Evolutionary conservation across 2,329 filamentous ascomycete species (phyloP).

Genomic region (Stagonosporopsis cucurbitacearum): DNA sequence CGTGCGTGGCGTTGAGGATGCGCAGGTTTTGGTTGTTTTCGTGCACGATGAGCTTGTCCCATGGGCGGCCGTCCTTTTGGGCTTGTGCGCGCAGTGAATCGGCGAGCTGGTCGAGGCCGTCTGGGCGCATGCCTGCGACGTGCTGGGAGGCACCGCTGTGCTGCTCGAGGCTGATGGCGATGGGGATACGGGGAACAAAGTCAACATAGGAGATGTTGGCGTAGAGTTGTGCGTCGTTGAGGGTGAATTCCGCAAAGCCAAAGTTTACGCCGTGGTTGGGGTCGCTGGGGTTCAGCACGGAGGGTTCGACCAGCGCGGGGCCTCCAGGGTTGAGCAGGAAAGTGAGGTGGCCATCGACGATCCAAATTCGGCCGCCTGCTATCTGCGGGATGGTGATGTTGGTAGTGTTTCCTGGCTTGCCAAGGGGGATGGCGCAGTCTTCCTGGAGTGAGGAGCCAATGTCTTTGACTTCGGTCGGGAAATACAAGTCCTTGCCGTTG

Average conservation of each 20-base stretch:
- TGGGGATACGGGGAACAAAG: conserved; percentile 11
- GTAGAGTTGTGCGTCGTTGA: conserved; percentile 12
- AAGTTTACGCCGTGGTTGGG: conserved; percentile 14
- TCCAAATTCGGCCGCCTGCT: conserved; percentile 14
- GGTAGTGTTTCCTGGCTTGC: conserved; percentile 12
- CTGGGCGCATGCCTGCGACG: conserved; percentile 10
- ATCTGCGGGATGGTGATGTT: conserved; percentile 15
- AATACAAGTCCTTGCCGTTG: conserved; percentile 13
- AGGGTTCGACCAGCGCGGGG: conserved; percentile 13
- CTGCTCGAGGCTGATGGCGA: conserved; percentile 9
- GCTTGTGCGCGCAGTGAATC: conserved; percentile 9
- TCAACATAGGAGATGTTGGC: conserved; percentile 17
- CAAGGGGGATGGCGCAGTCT: conserved; percentile 16
- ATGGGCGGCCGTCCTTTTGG: conserved; percentile 9
- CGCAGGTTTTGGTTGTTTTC: conserved; percentile 5
- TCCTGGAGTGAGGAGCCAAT: conserved; percentile 13
- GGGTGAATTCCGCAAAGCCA: conserved; percentile 13
- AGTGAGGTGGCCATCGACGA: conserved; percentile 11
- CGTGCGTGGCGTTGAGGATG: conserved; percentile 13
- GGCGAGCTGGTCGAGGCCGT: conserved; percentile 10
- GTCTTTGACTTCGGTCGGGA: conserved; percentile 16
- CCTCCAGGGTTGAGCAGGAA: conserved; percentile 15
- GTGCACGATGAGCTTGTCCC: conserved; percentile 13
- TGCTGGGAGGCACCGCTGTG: conserved; percentile 5
- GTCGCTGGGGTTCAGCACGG: conserved; percentile 14